These are phyloP conservation scores for Penicillium paneum DNA, from an alignment of 2,329 filamentous ascomycete genomes.

Conservation along the genomic window DNA sequence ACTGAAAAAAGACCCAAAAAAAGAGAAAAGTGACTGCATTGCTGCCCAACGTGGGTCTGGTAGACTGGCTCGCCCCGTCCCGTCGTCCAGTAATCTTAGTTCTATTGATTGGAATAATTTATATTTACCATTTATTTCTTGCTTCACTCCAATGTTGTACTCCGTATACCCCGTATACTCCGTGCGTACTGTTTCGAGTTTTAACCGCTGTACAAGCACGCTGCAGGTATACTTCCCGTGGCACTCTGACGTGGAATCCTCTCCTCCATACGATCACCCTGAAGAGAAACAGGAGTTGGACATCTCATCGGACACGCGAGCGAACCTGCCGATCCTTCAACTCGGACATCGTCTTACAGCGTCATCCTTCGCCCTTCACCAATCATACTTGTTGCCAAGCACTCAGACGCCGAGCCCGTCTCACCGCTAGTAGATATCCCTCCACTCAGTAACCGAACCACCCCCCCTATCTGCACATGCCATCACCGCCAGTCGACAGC, in stretches of 20 bases:
- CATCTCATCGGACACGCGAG: slow-evolving; percentile 11
- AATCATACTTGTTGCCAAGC: slow-evolving; percentile 23
- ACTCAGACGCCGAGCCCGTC: slow-evolving; percentile 14
- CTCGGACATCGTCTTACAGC: slow-evolving; percentile 23
- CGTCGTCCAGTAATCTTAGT: slow-evolving; percentile 11
- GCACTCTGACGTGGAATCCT: slow-evolving; percentile 18
- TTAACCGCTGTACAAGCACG: not conserved
- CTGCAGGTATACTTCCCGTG: slow-evolving; percentile 8
- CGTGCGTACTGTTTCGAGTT: not conserved
- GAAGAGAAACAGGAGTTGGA: not conserved
- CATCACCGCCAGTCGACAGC: slow-evolving; percentile 21
- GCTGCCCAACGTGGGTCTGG: slow-evolving; percentile 36
- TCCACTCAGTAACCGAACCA: slow-evolving; percentile 21
- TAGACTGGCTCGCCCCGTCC: slow-evolving; percentile 18
- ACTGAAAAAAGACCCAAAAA: slow-evolving; percentile 10
- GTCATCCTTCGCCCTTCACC: slow-evolving; percentile 18
- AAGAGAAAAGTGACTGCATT: slow-evolving; percentile 22
- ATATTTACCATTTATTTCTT: not conserved
- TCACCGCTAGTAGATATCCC: slow-evolving; percentile 23
- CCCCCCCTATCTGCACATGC: slow-evolving; percentile 15
- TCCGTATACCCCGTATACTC: not conserved
- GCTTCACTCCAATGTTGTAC: too few species aligned
- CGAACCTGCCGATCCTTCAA: slow-evolving; percentile 22
- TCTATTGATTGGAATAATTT: not conserved
- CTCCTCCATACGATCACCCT: slow-evolving; percentile 13